Base-by-base conservation (phyloP, 768 basidiomycete genomes). In the Lactifluus volemus region DNA sequence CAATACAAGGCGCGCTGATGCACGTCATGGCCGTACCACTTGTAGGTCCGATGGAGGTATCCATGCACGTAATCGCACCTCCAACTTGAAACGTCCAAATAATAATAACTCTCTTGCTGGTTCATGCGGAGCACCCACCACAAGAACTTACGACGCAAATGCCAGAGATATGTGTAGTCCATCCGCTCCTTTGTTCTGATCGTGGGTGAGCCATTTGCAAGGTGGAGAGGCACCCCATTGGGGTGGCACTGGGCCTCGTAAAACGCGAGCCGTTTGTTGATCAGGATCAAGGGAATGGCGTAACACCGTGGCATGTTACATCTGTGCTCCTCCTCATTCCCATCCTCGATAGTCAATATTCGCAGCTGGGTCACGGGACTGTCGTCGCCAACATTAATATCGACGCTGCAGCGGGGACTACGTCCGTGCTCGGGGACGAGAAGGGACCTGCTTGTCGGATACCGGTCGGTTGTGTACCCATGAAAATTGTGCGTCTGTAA, bases 281-380 rank as follows among this genome's bases (percentile, higher is more conserved):
- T 21, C 30, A 64, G 45, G 44, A 53, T 54, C 10, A 64, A 39
- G 10, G 63, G 63, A 29, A 48, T 15, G 30, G 63, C 59, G 25
- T 64, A 64, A 38, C 12, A 48, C 25, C 47, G 39, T 5, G 63
- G 63, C 49, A 61, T 36, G 1, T 25, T 29, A 49, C 63, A 64
- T 15, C 11, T 6, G 42, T 30, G 50, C 4, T 44, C 2, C 11
- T 61, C 59, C 0, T 15, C 17, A 15, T 41, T 17, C 8, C 12
- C 8, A 3, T 36, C 34, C 5, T 36, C 4, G 42, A 61, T 9
- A 10, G 25, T 32, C 49, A 61, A 45, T 19, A 61, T 55, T 12
- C 45, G 39, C 6, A 61, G 4, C 42, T 7, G 44, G 11, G 49
- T 9, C 60, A 49, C 55, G 14, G 60, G 53, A 17, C 53, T 49